Evolutionary conservation across 805 yeast genomes (phyloP).

Genomic region (Vanderwaltozyma verrucispora): DNA sequence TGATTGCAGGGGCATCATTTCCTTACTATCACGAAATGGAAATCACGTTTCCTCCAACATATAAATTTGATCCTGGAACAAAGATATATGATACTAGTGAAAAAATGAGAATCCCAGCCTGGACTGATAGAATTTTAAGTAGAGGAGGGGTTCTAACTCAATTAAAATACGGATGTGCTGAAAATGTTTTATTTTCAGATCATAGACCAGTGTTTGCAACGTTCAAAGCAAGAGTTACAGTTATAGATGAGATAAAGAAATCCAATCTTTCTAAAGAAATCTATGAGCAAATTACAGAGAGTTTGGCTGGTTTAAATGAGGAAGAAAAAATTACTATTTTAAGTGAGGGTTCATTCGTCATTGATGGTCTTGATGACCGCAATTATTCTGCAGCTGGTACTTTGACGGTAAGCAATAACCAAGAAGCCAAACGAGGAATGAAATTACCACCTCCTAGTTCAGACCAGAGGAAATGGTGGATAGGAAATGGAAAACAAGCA

Average conservation of each 20-base stretch:
- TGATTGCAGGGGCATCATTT: slow-evolving; percentile 65
- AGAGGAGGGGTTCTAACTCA: slow-evolving; percentile 52
- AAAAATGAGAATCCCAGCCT: slow-evolving; percentile 88
- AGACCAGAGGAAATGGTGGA: slow-evolving; percentile 85
- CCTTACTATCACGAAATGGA: slow-evolving; percentile 76
- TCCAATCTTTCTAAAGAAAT: slow-evolving; percentile 42
- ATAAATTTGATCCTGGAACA: slow-evolving; percentile 86
- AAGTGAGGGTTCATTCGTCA: slow-evolving; percentile 15
- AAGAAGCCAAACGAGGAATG: slow-evolving; percentile 15
- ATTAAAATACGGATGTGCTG: slow-evolving; percentile 47
- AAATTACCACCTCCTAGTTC: slow-evolving; percentile 82
- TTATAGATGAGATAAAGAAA: slow-evolving; percentile 50
- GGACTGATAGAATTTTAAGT: slow-evolving; percentile 88
- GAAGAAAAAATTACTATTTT: slow-evolving; percentile 38
- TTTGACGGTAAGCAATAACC: background rate
- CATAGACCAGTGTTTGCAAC: slow-evolving; percentile 83
- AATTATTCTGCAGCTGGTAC: slow-evolving; percentile 8
- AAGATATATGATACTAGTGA: slow-evolving; percentile 78
- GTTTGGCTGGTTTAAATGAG: slow-evolving; percentile 31
- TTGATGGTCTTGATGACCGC: slow-evolving; percentile 23
- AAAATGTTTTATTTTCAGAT: slow-evolving; percentile 60
- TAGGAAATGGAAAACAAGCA: slow-evolving; percentile 64
- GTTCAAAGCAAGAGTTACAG: slow-evolving; percentile 51
- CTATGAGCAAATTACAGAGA: slow-evolving; percentile 41
- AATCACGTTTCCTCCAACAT: slow-evolving; percentile 80